Evolutionary conservation across 73 alveolate genomes (phyloP).

Genomic region (Durusdinium trenchii): DNA sequence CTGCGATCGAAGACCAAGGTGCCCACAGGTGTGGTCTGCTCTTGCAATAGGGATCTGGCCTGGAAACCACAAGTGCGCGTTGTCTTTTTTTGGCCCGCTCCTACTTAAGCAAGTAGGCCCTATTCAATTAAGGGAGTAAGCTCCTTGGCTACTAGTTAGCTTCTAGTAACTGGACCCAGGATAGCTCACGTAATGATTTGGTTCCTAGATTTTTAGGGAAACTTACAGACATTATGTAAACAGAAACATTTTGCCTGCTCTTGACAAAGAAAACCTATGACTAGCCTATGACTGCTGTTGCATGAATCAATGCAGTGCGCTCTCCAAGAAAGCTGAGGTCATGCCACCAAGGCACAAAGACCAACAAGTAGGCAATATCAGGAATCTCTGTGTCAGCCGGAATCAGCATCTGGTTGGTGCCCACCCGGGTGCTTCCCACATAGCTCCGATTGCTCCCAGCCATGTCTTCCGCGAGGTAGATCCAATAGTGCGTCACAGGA

Average conservation of each 20-base stretch:
- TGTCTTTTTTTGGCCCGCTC: neutral
- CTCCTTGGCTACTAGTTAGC: too few relatives aligned
- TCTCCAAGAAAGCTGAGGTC: too few relatives aligned
- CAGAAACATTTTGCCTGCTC: too few relatives aligned
- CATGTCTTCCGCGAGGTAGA: slow-evolving; percentile 41
- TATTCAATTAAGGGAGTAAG: neutral
- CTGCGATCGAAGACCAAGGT: slow-evolving; percentile 50
- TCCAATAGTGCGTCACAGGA: slow-evolving; percentile 65
- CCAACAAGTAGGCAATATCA: slow-evolving; percentile 35
- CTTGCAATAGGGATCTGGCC: slow-evolving; percentile 36
- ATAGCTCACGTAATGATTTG: too few relatives aligned
- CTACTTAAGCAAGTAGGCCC: neutral
- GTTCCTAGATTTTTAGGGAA: too few relatives aligned
- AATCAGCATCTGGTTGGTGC: slow-evolving; percentile 23
- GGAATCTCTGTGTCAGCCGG: slow-evolving; percentile 26
- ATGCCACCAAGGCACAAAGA: slow-evolving; percentile 33
- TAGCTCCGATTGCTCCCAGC: slow-evolving; percentile 39
- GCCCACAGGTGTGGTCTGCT: slow-evolving; percentile 89
- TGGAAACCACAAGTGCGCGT: too few relatives aligned
- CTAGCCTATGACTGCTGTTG: too few relatives aligned
- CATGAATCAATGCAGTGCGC: too few relatives aligned
- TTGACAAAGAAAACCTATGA: too few relatives aligned
- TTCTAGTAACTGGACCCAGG: too few relatives aligned
- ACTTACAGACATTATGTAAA: too few relatives aligned
- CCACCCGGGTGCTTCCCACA: slow-evolving; percentile 20